phyloP scores from a whole-genome alignment of 345 rosid species.

The Bruguiera sexangula region DNA sequence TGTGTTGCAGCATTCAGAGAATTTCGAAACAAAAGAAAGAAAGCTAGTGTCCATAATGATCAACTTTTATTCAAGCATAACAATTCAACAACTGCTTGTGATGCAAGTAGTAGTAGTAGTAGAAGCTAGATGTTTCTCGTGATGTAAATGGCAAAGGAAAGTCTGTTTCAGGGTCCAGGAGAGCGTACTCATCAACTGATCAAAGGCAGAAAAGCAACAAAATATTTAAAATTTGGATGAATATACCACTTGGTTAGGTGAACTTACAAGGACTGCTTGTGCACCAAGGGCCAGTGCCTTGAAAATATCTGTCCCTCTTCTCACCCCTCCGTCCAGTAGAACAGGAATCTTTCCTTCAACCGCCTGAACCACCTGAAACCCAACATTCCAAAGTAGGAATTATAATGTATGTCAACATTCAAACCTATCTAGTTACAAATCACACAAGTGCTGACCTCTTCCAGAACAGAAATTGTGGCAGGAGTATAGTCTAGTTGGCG shows the following conservation, averaged over 20 bases:
- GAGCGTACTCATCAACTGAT: too few species aligned
- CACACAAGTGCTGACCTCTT: constrained; percentile 42
- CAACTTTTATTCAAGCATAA: neutral
- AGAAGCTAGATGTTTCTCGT: too few species aligned
- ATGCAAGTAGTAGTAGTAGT: too few species aligned
- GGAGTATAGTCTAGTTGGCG: constrained; percentile 74
- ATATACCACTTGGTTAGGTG: neutral
- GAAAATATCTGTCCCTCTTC: constrained; percentile 84
- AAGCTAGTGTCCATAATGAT: neutral
- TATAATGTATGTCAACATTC: too few species aligned
- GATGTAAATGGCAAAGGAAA: too few species aligned
- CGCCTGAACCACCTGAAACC: constrained; percentile 59
- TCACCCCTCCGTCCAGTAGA: constrained; percentile 76
- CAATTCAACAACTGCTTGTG: too few species aligned
- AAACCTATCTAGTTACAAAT: too few species aligned
- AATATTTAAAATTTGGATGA: neutral
- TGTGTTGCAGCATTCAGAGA: too few species aligned
- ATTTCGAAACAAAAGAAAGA: too few species aligned
- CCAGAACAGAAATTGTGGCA: constrained; percentile 60
- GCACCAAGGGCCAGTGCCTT: constrained; percentile 94
- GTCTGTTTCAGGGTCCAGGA: too few species aligned
- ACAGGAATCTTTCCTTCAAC: constrained; percentile 74
- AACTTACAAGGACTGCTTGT: constrained; percentile 75
- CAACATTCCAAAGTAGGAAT: too few species aligned
- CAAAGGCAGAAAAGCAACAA: neutral